These are phyloP conservation scores for Parsonsia alboflavescens DNA, from an alignment of 257 asterid species.

Conservation along the genomic window DNA sequence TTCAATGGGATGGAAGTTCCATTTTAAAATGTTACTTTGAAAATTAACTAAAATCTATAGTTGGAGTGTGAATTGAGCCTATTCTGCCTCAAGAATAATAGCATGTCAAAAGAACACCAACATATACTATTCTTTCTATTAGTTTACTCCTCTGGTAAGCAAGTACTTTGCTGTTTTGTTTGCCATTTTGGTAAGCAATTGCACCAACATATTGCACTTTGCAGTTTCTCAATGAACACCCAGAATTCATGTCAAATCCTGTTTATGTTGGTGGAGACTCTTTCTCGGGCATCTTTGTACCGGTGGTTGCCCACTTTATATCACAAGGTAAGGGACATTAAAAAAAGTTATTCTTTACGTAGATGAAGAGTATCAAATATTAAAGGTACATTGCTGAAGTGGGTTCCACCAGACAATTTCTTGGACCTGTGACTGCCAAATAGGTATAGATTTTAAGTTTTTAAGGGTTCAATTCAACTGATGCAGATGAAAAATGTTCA, in stretches of 20 bases:
- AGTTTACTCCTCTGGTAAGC: neutral
- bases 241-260: constrained; percentile 31
- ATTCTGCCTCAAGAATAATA: neutral
- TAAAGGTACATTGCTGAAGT: neutral
- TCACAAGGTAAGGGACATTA: constrained; percentile 25
- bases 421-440: too few species aligned
- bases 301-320: constrained; percentile 29
- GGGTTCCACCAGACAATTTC: too few species aligned
- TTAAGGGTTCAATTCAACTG: neutral
- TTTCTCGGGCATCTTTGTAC: constrained; percentile 31
- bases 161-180: too few species aligned
- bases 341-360: neutral
- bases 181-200: neutral
- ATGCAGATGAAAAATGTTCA: neutral
- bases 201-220: neutral
- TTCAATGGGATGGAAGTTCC: too few species aligned
- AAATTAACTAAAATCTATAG: too few species aligned
- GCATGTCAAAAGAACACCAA: neutral
- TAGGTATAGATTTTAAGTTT: too few species aligned
- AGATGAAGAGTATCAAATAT: neutral
- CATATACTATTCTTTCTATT: neutral
- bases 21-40: too few species aligned
- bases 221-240: constrained; percentile 38
- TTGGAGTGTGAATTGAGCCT: neutral
- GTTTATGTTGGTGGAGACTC: constrained; percentile 42